phyloP scores from a whole-genome alignment of 2,329 filamentous ascomycete genomes.

The Sporothrix variecibatus region DNA sequence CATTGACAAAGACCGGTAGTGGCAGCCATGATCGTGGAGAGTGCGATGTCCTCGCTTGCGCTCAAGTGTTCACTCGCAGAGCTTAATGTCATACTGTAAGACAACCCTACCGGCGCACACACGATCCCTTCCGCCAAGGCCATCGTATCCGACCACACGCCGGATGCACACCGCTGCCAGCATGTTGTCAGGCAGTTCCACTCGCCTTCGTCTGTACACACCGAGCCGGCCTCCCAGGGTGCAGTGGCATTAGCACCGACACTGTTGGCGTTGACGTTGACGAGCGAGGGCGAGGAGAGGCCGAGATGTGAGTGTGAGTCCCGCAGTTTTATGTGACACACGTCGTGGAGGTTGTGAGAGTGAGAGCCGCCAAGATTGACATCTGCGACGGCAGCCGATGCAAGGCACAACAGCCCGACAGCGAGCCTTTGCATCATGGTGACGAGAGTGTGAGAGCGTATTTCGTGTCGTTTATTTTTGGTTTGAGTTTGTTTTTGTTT shows the following conservation, averaged over 20 bases:
- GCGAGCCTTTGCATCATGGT: not conserved
- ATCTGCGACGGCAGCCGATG: not conserved
- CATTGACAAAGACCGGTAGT: not conserved
- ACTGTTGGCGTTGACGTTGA: not conserved
- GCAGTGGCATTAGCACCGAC: slow-evolving; percentile 5
- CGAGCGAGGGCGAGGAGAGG: not conserved
- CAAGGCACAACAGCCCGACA: not conserved
- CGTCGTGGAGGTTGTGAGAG: not conserved
- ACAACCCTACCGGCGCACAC: slow-evolving; percentile 49
- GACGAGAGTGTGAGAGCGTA: not conserved
- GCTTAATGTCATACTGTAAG: slow-evolving; percentile 41
- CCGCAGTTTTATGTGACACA: not conserved
- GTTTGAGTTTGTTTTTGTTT: not conserved
- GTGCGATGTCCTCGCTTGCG: not conserved
- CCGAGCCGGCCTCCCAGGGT: slow-evolving; percentile 36
- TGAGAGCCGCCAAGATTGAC: not conserved
- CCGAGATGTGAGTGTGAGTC: not conserved
- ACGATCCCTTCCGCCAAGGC: slow-evolving; percentile 47
- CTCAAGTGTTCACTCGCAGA: not conserved
- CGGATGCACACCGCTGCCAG: slow-evolving; percentile 54
- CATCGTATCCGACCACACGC: slow-evolving; percentile 50
- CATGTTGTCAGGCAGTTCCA: slow-evolving; percentile 56
- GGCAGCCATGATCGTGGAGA: not conserved
- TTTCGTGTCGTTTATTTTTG: too few species aligned
- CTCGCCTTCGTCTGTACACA: slow-evolving; percentile 51